Evolutionary conservation across 352 stramenopile genomes (phyloP), one percentile per base, ranked within the genome.

Genomic region (Phytopythium kandeliae): DNA sequence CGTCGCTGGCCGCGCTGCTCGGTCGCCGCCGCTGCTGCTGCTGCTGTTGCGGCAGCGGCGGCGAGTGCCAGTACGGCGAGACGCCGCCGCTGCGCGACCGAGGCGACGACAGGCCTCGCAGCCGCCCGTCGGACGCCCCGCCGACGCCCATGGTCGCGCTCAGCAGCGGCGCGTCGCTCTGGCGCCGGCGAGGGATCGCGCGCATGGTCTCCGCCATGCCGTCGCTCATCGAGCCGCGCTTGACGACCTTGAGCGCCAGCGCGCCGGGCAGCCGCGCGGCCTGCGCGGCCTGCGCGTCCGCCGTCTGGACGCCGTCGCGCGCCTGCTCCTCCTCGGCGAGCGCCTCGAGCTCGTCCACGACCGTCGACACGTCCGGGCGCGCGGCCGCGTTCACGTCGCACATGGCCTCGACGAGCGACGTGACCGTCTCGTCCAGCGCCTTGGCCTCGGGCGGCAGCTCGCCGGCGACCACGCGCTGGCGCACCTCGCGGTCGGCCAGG

Each of bases 381-480:
- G 58, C 61, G 21, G 51, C 58, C 9, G 68, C 69, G 22, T 83
- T 64, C 4, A 48, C 38, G 40, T 72, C 67, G 35, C 78, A 86
- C 78, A 85, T 89, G n/a, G 62, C 52, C 9, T 68, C 49, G 10
- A 86, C 57, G 11, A 89, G 47, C 1, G 49, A 60, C 75, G 67
- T 84, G 15, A 74, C 55, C 34, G 52, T 65, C 26, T 86, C 71
- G 40, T 74, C 59, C 22, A 81, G 38, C 47, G 28, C 30, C 28
- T 44, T 44, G 22, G 34, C 47, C 15, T 53, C 47, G 12, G 63
- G 59, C 0, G 76, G 76, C 30, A 81, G 60, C 19, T 81, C 61
- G 9, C 76, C 78, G 4, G 37, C 49, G 7, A 70, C 43, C 17
- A 90, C 63, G 24, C 60, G 65, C 17, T 60, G 54, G 11, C 67